Conservation (phyloP, 1,284 basidiomycete genomes). For the Trametes sp. region DNA sequence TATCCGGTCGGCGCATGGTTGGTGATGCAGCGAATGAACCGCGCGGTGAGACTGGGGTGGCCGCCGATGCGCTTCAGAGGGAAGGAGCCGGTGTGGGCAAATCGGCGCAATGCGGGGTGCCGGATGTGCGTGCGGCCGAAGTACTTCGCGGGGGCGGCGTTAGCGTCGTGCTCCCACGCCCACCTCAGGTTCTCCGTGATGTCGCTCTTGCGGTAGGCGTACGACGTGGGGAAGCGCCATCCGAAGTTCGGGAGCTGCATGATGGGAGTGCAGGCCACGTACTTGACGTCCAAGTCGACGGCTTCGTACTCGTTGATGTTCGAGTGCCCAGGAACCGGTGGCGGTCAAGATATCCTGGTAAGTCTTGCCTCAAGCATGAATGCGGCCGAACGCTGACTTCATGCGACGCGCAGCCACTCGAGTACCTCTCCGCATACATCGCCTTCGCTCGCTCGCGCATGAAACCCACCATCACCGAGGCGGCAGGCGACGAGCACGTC, state of each 20-base stretch:
- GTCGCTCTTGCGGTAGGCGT: not conserved
- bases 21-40: not conserved
- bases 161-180: not conserved
- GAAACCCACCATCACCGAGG: slow-evolving; percentile 89
- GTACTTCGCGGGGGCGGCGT: not conserved
- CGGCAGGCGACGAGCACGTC: slow-evolving; percentile 87
- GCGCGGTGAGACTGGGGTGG: not conserved
- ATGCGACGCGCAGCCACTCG: slow-evolving; percentile 90
- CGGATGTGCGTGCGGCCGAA: slow-evolving; percentile 2
- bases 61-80: slow-evolving; percentile 10
- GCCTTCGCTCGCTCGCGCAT: slow-evolving; percentile 92
- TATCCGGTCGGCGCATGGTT: not conserved
- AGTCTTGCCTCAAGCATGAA: too few species aligned
- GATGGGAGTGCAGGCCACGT: too few species aligned
- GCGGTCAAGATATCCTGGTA: slow-evolving; percentile 78
- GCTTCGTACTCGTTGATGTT: too few species aligned
- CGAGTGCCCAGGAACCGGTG: too few species aligned
- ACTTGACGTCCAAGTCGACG: too few species aligned
- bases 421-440: slow-evolving; percentile 93
- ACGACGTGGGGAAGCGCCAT: not conserved
- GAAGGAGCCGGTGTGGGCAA: slow-evolving; percentile 4
- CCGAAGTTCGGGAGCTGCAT: too few species aligned
- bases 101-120: slow-evolving; percentile 1
- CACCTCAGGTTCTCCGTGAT: not conserved
- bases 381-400: too few species aligned